Evolutionary conservation across 345 rosid genomes (phyloP).

Genomic region (Atalantia buxifolia): DNA sequence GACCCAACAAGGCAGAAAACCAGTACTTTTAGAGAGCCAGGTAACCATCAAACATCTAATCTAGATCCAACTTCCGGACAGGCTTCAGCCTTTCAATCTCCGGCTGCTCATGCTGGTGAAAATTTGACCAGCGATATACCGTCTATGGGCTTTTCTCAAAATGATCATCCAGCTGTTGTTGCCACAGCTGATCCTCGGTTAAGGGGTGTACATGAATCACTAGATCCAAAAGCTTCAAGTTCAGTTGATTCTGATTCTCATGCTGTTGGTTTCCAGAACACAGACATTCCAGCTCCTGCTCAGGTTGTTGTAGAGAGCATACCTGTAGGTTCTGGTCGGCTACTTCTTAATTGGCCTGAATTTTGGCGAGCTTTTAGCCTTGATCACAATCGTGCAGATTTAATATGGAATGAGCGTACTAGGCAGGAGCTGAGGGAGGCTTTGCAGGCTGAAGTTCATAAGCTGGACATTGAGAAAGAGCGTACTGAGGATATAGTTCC

Average conservation of each 20-base stretch:
- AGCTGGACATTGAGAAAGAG: constrained; percentile 92
- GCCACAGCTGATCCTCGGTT: constrained; percentile 40
- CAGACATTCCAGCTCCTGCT: constrained; percentile 89
- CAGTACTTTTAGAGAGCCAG: constrained; percentile 42
- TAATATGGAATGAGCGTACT: constrained; percentile 98
- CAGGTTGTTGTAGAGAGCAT: constrained; percentile 93
- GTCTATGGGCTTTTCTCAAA: constrained; percentile 44
- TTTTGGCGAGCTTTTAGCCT: constrained; percentile 99
- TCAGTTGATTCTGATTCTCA: constrained; percentile 44
- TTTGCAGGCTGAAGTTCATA: constrained; percentile 96
- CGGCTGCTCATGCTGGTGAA: constrained; percentile 42
- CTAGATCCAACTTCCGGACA: constrained; percentile 48
- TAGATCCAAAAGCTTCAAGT: constrained; percentile 49
- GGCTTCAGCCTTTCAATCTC: constrained; percentile 29
- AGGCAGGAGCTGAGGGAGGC: constrained; percentile 97
- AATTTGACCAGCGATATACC: constrained; percentile 38
- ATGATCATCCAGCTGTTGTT: constrained; percentile 36
- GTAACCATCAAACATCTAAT: constrained; percentile 44
- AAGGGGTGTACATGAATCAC: constrained; percentile 35
- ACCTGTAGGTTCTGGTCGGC: constrained; percentile 93
- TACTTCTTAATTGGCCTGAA: constrained; percentile 93
- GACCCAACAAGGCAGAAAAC: constrained; percentile 49
- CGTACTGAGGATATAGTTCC: constrained; percentile 96
- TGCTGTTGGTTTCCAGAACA: constrained; percentile 39
- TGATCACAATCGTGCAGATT: constrained; percentile 98